Conservation (phyloP, 75 land plant species). For the Cunninghamia lanceolata region DNA sequence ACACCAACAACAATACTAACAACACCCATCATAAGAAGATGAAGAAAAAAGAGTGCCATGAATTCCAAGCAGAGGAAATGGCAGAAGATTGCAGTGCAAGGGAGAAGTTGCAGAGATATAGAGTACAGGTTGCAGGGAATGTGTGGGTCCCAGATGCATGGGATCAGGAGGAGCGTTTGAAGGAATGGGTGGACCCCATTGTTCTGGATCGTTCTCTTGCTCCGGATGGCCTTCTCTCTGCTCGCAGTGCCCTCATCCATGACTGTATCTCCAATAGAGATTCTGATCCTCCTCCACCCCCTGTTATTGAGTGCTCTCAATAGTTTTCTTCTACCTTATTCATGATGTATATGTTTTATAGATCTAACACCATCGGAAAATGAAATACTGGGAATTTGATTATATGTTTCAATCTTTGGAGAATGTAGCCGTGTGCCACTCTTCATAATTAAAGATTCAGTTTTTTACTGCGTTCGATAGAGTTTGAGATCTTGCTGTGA, state of each 20-base stretch:
- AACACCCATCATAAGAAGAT: not conserved
- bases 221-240: constrained; percentile 42
- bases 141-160: constrained; percentile 68
- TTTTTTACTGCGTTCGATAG: too few species aligned
- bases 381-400: too few species aligned
- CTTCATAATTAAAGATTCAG: too few species aligned
- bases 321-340: too few species aligned
- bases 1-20: too few species aligned
- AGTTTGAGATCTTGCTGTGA: too few species aligned
- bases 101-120: constrained; percentile 50
- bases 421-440: too few species aligned
- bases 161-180: constrained; percentile 52
- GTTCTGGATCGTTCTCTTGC: constrained; percentile 38
- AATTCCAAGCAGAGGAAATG: not conserved
- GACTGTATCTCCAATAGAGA: constrained; percentile 22
- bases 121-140: constrained; percentile 50
- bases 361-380: too few species aligned
- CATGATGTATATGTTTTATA: too few species aligned
- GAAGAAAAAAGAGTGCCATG: not conserved
- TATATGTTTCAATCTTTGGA: too few species aligned
- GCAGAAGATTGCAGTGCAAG: constrained; percentile 18
- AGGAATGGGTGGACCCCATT: constrained; percentile 50
- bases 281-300: constrained; percentile 10
- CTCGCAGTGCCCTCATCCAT: constrained; percentile 41
- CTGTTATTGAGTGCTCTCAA: too few species aligned